Evolutionary conservation across 139 green algal genomes (phyloP), one percentile per base, ranked within the genome.

Genomic region (Eudorina sp.): DNA sequence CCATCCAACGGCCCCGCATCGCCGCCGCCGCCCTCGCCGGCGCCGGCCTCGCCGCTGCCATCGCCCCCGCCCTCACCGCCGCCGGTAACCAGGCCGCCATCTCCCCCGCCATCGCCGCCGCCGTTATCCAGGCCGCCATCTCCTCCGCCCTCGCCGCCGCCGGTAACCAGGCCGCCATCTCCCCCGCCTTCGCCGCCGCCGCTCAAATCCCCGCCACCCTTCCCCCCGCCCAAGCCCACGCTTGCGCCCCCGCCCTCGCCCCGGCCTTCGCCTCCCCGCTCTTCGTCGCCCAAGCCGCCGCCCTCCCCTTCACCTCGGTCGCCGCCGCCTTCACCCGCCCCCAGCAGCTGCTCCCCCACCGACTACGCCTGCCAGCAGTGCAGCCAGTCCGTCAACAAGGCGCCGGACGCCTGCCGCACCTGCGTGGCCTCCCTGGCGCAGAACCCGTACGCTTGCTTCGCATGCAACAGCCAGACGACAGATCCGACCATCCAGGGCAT

Each of bases 61-160:
- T 79, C 70, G 3, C 70, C 70, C 21, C 34, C 4, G 34, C 70
- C 70, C 21, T 21, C 40, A 2, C 64, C n/a, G 29, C 64, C 64
- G 18, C 64, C 64, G 29, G 41, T 31, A 48, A 8, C 34, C 68
- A 41, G 23, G 27, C 36, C 68, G 4, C 40, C 40, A 2, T 23
- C 69, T 9, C 72, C 72, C 43, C 11, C n/a, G 34, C 51, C 76
- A n/a, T 51, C 34, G 23, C 51, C 76, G 18, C 51, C 76, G 2
- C 74, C 74, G 7, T 29, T 36, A 34, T 14, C 66, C 66, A n/a
- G n/a, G n/a, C 78, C 78, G 34, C 76, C 76, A 21, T 84, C 76
- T 19, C 76, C 76, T 4, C 23, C 62, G 74, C 51, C 74, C 7
- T 58, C 73, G 27, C 43, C 29, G 27, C 40, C 73, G 8, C 43